A percentile compares a stretch with the other conserved stretches of the same genome.
Conservation (phyloP, 495 filamentous ascomycete species). For the Pyrenula massariospora region DNA sequence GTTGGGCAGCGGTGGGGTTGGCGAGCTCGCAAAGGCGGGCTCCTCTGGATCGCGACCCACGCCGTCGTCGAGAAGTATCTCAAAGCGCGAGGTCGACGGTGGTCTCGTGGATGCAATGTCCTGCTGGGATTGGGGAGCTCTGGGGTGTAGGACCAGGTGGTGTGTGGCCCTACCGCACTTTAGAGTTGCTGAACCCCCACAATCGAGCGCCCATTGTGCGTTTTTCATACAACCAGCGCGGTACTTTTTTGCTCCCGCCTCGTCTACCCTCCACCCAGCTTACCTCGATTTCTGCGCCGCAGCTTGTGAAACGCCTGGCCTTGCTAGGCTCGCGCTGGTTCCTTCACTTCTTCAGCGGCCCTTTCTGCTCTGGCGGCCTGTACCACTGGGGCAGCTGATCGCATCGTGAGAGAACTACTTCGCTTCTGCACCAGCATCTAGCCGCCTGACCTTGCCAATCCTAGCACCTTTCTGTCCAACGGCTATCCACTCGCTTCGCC, state of each 20-base stretch:
- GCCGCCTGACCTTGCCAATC: not conserved
- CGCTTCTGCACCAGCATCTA: not conserved
- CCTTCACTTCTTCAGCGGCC: not conserved
- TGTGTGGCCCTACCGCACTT: not conserved
- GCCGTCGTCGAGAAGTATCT: not conserved
- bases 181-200: not conserved
- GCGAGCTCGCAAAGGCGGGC: not conserved
- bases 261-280: not conserved
- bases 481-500: not conserved
- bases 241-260: not conserved
- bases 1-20: slow-evolving; percentile 23
- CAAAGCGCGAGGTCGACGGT: not conserved
- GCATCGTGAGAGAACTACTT: not conserved
- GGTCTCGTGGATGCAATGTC: not conserved
- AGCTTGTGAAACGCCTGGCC: not conserved
- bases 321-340: not conserved
- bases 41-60: not conserved
- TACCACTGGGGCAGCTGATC: not conserved
- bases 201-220: not conserved
- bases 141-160: not conserved
- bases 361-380: not conserved
- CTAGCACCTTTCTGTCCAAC: not conserved
- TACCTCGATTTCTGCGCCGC: not conserved
- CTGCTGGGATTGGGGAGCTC: not conserved
- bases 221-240: not conserved